phyloP scores from a whole-genome alignment of 352 stramenopile genomes.

The Pythium angustatum region DNA sequence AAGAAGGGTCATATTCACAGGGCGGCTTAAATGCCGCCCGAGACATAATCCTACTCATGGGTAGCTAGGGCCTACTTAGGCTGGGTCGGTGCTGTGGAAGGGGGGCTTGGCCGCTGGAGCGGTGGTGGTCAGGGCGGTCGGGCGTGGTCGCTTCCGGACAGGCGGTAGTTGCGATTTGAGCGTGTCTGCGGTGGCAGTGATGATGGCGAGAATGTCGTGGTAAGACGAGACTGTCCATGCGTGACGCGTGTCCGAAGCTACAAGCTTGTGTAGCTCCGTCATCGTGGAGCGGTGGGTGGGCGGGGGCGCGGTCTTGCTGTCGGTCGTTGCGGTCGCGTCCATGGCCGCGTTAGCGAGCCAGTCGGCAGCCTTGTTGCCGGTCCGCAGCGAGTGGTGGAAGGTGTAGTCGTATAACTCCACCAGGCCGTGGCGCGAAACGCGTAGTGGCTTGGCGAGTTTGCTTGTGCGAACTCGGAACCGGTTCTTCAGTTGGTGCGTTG shows the following conservation, averaged over 20 bases:
- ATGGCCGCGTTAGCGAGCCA: slow-evolving; percentile 5
- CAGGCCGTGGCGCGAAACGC: not conserved
- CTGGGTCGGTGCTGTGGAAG: no score
- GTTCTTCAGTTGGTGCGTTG: not conserved
- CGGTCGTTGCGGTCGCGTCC: not conserved
- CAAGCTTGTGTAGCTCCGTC: not conserved
- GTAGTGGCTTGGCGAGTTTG: not conserved
- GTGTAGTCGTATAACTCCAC: not conserved
- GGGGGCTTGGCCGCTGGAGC: no score
- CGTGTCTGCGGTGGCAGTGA: no score
- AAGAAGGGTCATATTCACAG: not conserved
- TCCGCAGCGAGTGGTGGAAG: slow-evolving; percentile 5
- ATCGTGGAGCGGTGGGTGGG: not conserved
- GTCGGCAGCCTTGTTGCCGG: slow-evolving; percentile 9
- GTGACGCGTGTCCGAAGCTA: not conserved
- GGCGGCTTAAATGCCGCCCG: not conserved
- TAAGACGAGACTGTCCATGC: no score
- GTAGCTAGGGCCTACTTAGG: no score
- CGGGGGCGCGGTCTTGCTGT: not conserved
- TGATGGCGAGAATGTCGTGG: no score
- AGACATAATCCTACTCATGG: not conserved
- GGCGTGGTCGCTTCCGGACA: no score
- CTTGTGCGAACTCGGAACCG: not conserved
- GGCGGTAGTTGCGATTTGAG: no score
- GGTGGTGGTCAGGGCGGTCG: no score